Evolutionary conservation across 495 filamentous ascomycete genomes (phyloP).

Genomic region (Chaetomium cochliodes): DNA sequence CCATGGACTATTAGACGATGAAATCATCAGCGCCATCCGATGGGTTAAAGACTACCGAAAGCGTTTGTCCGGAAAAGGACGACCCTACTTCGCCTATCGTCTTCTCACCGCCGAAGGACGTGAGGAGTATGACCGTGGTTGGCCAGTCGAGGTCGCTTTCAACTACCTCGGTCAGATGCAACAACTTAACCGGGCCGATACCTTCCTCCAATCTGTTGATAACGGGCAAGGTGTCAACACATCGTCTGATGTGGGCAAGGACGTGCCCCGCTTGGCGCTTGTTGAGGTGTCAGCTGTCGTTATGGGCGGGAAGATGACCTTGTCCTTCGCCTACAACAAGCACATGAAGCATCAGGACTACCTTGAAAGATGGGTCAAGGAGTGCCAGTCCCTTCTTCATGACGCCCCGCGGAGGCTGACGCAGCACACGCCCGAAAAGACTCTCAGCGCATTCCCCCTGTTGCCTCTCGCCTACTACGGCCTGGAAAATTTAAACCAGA

Average conservation of each 20-base stretch:
- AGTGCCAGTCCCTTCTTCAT: slow-evolving; percentile 46
- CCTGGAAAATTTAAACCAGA: slow-evolving; percentile 43
- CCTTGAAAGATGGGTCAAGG: slow-evolving; percentile 51
- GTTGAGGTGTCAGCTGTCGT: slow-evolving; percentile 42
- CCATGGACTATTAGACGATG: slow-evolving; percentile 10
- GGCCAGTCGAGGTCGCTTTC: slow-evolving; percentile 60
- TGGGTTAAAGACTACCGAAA: slow-evolving; percentile 32
- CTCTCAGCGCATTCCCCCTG: slow-evolving; percentile 56
- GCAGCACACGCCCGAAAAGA: slow-evolving; percentile 41
- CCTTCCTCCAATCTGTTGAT: slow-evolving; percentile 50
- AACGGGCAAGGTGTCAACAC: slow-evolving; percentile 31
- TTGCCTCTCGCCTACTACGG: slow-evolving; percentile 53
- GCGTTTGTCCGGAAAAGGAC: slow-evolving; percentile 38
- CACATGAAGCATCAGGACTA: slow-evolving; percentile 53
- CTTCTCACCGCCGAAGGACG: slow-evolving; percentile 42
- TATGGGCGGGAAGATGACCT: slow-evolving; percentile 46
- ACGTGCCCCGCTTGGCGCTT: slow-evolving; percentile 58
- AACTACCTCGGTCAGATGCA: slow-evolving; percentile 54
- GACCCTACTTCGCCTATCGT: slow-evolving; percentile 35
- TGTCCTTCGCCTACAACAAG: slow-evolving; percentile 58
- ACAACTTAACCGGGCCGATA: slow-evolving; percentile 49
- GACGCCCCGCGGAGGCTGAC: slow-evolving; percentile 43
- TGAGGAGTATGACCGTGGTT: slow-evolving; percentile 40
- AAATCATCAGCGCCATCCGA: slow-evolving; percentile 26
- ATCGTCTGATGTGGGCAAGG: slow-evolving; percentile 44